Evolutionary conservation across 768 basidiomycete species (phyloP).

Genomic region (Pulveroboletus sp.): DNA sequence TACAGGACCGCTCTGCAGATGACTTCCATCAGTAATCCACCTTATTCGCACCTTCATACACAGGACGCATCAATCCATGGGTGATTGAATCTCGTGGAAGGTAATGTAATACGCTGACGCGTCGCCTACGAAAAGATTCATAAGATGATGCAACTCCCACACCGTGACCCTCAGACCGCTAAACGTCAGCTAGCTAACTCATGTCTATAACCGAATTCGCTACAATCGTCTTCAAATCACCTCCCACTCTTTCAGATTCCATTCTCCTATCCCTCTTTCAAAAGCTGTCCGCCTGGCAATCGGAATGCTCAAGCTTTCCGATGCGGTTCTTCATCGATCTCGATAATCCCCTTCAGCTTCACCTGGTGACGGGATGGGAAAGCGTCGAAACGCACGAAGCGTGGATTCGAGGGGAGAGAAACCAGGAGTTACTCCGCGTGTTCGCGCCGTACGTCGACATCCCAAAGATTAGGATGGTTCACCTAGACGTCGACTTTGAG

Average conservation of each 20-base stretch:
- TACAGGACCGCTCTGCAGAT: too few species aligned
- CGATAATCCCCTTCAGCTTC: slow-evolving; percentile 23
- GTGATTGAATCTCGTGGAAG: too few species aligned
- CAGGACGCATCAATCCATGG: too few species aligned
- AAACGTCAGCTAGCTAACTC: background rate
- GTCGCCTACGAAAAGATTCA: background rate
- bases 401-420: slow-evolving; percentile 41
- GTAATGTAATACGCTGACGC: too few species aligned
- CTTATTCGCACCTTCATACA: too few species aligned
- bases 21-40: too few species aligned
- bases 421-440: slow-evolving; percentile 35
- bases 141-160: background rate
- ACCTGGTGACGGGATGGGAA: slow-evolving; percentile 45
- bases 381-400: slow-evolving; percentile 37
- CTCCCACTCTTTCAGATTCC: slow-evolving; percentile 29
- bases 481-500: slow-evolving; percentile 38
- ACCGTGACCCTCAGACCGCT: too few species aligned
- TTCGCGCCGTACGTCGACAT: slow-evolving; percentile 32
- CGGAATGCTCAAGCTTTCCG: slow-evolving; percentile 39
- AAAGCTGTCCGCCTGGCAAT: slow-evolving; percentile 34
- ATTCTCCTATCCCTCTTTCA: slow-evolving; percentile 30
- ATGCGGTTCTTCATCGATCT: slow-evolving; percentile 36
- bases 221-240: slow-evolving; percentile 33
- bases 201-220: slow-evolving; percentile 47
- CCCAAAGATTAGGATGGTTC: slow-evolving; percentile 31